These are phyloP conservation scores for Grigorovia transvaalensis DNA, from an alignment of 805 yeast genomes.

Conservation along the genomic window DNA sequence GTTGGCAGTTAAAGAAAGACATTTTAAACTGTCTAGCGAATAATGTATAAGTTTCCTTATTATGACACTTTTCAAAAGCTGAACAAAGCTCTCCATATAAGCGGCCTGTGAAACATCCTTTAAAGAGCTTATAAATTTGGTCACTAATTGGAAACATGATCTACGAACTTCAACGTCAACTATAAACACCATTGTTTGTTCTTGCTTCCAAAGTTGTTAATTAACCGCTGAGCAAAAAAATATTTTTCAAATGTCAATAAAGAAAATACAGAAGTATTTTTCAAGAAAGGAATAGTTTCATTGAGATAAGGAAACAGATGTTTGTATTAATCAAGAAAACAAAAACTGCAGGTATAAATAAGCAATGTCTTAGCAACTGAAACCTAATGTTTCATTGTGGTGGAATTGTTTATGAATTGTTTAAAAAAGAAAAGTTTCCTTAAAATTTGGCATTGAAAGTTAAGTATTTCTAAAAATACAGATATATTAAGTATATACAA, in stretches of 20 bases:
- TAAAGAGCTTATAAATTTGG: not conserved
- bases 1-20: not conserved
- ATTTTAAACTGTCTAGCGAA: not conserved
- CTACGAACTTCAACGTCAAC: constrained; percentile 10
- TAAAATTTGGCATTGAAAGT: too few relatives aligned
- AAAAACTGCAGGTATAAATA: too few relatives aligned
- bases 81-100: constrained; percentile 2
- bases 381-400: too few relatives aligned
- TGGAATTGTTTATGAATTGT: not conserved
- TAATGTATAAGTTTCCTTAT: constrained; percentile 6
- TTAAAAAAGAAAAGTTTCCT: too few relatives aligned
- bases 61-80: constrained; percentile 10
- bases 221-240: not conserved
- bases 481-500: not conserved
- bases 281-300: too few relatives aligned
- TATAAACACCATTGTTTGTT: constrained; percentile 8
- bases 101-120: not conserved
- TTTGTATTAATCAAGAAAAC: too few relatives aligned
- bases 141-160: not conserved
- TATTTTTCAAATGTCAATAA: too few relatives aligned
- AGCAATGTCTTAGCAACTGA: too few relatives aligned
- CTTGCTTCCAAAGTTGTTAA: not conserved
- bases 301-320: too few relatives aligned
- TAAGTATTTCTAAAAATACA: not conserved
- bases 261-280: too few relatives aligned